Conservation (phyloP, 805 yeast genomes). For the Candida morakotiae region DNA sequence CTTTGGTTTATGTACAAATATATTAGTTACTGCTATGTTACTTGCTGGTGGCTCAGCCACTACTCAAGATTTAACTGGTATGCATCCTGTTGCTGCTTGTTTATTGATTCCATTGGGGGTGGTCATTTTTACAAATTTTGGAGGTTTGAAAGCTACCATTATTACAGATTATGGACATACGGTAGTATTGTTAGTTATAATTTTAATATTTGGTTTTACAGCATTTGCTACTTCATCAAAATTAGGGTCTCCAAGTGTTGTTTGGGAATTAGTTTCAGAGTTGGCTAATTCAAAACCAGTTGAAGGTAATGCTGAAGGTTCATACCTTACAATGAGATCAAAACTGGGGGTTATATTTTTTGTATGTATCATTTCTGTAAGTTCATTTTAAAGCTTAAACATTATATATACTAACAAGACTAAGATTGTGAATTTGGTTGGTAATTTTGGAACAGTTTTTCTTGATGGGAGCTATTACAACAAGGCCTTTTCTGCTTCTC, state of each 20-base stretch:
- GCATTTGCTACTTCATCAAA: constrained; percentile 65
- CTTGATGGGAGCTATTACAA: constrained; percentile 86
- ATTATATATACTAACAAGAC: no score
- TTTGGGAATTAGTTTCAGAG: constrained; percentile 68
- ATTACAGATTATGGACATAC: constrained; percentile 43
- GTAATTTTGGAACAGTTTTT: constrained; percentile 86
- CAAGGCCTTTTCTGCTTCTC: constrained; percentile 83
- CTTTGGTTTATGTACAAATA: constrained; percentile 83
- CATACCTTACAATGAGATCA: constrained; percentile 84
- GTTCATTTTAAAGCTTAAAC: no score
- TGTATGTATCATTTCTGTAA: constrained; percentile 30
- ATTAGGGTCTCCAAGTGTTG: constrained; percentile 78
- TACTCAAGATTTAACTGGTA: constrained; percentile 73
- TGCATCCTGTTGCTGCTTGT: constrained; percentile 74
- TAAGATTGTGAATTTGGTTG: constrained; percentile 66
- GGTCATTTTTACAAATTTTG: constrained; percentile 38
- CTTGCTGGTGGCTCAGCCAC: constrained; percentile 89
- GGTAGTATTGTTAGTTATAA: constrained; percentile 67
- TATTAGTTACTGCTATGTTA: constrained; percentile 89
- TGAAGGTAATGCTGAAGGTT: constrained; percentile 81
- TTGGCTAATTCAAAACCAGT: constrained; percentile 63
- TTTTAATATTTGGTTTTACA: constrained; percentile 73
- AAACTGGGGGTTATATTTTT: constrained; percentile 84
- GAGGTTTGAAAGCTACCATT: constrained; percentile 45
- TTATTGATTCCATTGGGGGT: constrained; percentile 81